Evolutionary conservation across 805 yeast species (phyloP).

Genomic region (Maudiozyma turicensis): DNA sequence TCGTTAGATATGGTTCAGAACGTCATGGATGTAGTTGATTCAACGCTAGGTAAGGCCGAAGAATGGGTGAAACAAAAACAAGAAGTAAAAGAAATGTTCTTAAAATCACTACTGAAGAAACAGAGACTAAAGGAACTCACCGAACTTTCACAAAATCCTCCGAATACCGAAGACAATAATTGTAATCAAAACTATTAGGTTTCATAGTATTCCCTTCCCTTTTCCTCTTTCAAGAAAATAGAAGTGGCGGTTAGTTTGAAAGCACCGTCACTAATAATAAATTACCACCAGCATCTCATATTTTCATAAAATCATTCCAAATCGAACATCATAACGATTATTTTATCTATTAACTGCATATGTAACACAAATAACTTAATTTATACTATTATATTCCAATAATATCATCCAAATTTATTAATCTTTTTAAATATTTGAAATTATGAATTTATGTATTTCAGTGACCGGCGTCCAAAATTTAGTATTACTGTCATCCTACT

Average conservation of each 20-base stretch:
- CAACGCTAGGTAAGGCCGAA: slow-evolving; percentile 77
- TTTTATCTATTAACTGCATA: not conserved
- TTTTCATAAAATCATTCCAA: not conserved
- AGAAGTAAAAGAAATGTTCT: slow-evolving; percentile 27
- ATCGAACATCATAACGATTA: not conserved
- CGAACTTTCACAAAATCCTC: not conserved
- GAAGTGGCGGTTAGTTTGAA: too few relatives aligned
- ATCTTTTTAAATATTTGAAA: too few relatives aligned
- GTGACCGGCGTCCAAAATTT: too few relatives aligned
- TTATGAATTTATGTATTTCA: too few relatives aligned
- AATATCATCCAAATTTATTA: not conserved
- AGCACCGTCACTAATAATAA: too few relatives aligned
- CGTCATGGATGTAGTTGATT: slow-evolving; percentile 76
- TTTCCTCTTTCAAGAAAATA: too few relatives aligned
- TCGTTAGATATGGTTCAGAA: slow-evolving; percentile 79
- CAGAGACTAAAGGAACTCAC: slow-evolving; percentile 1
- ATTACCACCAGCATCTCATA: not conserved
- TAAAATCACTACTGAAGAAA: slow-evolving; percentile 9
- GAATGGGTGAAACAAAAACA: slow-evolving; percentile 56
- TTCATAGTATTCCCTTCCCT: too few relatives aligned
- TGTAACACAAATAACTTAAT: not conserved
- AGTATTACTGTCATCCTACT: too few relatives aligned
- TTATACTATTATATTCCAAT: not conserved
- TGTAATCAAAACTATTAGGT: too few relatives aligned
- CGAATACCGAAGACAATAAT: too few relatives aligned